Evolutionary conservation across 2,329 filamentous ascomycete genomes (phyloP), one percentile per base, ranked within the genome.

Genomic region (Whalleya microplaca): DNA sequence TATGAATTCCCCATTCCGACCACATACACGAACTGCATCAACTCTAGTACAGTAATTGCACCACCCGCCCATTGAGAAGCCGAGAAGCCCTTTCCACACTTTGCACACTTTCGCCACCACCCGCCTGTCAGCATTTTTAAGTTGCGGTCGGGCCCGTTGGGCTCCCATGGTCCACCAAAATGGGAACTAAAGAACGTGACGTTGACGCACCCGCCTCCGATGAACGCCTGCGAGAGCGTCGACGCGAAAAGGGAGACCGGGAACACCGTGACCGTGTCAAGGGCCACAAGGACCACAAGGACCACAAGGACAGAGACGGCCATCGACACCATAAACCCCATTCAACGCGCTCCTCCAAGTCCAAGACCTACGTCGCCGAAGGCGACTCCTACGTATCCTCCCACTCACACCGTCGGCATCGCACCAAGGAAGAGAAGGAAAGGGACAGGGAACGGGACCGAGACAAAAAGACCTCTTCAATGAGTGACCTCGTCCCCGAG

Each of bases 401-500:
- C 45, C 53, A 60, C 29, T 62, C 63, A 44, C 67, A 65, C 45
- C 69, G 69, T 50, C 66, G 68, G 27, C 69, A 72, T 45, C 68
- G 70, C 51, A 71, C 68, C 43, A 64, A 62, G 59, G 72, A 68
- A 55, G 67, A 70, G 56, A 72, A 66, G 44, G 69, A 71, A 44
- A 53, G 58, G n/a, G 63, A 65, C 32, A 72, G 66, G 44, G 69
- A 71, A 44, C 51, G 58, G n/a, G 63, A 65, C 32, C 63, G 64
- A n/a, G 65, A 67, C 44, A 68, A 64, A 41, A 70, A 66, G 56
- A 61, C 66, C 27, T 64, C 68, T 10, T 71, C 66, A 20, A 70
- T 71, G 69, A 70, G 48, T 45, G 70, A 72, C 42, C 61, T 72
- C 20, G 66, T 71, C 3, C 70, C 71, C 46, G 71, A 72, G 56